Percentiles rank a stretch among this genome's conserved stretches.
Conservation (phyloP, 768 basidiomycete genomes). For the Tubosaeta sp. region DNA sequence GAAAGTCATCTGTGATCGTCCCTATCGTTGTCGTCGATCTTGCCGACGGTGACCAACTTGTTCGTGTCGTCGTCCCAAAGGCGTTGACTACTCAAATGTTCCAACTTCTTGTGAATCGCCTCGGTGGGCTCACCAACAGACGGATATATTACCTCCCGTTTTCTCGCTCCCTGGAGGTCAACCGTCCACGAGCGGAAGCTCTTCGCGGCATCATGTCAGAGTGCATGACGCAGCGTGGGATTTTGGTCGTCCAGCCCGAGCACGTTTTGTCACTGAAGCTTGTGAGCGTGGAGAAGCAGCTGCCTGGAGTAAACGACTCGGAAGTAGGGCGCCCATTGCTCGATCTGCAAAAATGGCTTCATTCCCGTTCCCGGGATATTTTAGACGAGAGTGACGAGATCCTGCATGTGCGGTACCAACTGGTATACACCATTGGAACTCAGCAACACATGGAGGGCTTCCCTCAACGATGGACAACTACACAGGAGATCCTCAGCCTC, state of each 20-base stretch:
- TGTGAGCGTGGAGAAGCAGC: conserved; percentile 26
- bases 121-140: conserved; percentile 43
- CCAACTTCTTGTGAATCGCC: conserved; percentile 36
- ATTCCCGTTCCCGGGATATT: conserved; percentile 15
- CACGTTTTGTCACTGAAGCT: conserved; percentile 47
- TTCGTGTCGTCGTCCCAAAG: conserved; percentile 47
- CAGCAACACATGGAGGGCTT: conserved; percentile 35
- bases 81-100: conserved; percentile 44
- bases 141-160: conserved; percentile 45
- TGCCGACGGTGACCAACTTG: conserved; percentile 40
- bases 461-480: conserved; percentile 41
- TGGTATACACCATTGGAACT: conserved; percentile 43
- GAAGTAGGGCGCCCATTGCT: conserved; percentile 17
- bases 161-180: conserved; percentile 32
- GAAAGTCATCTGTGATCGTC: conserved; percentile 38
- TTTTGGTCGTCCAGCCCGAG: conserved; percentile 46
- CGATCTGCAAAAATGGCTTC: conserved; percentile 16
- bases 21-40: conserved; percentile 39
- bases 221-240: conserved; percentile 36
- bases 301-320: conserved; percentile 10
- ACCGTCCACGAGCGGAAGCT: conserved; percentile 16
- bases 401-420: conserved; percentile 42
- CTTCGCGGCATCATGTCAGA: conserved; percentile 10
- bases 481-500: conserved; percentile 36
- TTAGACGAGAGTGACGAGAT: conserved; percentile 33